Evolutionary conservation across 2,329 filamentous ascomycete genomes (phyloP), one percentile per base, ranked within the genome.

Genomic region (Ophiostoma novo-ulmi): DNA sequence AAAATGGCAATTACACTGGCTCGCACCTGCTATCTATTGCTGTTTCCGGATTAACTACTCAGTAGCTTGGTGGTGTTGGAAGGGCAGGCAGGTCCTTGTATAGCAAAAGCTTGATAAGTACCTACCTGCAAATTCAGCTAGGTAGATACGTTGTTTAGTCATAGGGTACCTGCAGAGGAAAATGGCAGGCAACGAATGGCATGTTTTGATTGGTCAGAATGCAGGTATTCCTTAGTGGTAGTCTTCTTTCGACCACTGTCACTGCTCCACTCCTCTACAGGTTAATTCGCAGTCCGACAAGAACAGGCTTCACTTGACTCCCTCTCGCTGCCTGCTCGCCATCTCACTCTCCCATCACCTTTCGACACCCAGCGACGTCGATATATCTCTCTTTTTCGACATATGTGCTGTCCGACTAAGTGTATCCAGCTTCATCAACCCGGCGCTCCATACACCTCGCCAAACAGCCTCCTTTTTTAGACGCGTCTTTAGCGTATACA

Each of bases 181-280:
- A 63, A 35, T 36, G 31, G 58, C 61, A 22, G 35, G 39, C 26
- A 22, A 31, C 31, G 31, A 31, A 64, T n/a, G 31, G 10, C 35
- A 5, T 7, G 20, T n/a, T 35, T 17, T 65, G 63, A 65, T 65
- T 65, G 63, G 63, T 36, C 10, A 22, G 35, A 65, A 8, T 64
- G 3, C 61, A 38, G 26, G 13, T 26, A 35, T 4, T 10, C 4
- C 58, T 63, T 63, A 17, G 20, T 39, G 63, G 36, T 64, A 64
- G 20, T 39, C 63, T 65, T 22, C 63, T 65, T 26, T 38, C 26
- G 31, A 41, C 36, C 20, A 22, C 63, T 35, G 20, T 39, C 36
- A 65, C 20, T 65, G 63, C 63, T 39, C 63, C 63, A 65, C 63
- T 65, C 36, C n/a, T 65, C 35, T 22, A 63, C 58, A 63, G 58